These are phyloP conservation scores for Bidens hawaiensis DNA, from an alignment of 140 eudicot genomes.

Conservation along the genomic window DNA sequence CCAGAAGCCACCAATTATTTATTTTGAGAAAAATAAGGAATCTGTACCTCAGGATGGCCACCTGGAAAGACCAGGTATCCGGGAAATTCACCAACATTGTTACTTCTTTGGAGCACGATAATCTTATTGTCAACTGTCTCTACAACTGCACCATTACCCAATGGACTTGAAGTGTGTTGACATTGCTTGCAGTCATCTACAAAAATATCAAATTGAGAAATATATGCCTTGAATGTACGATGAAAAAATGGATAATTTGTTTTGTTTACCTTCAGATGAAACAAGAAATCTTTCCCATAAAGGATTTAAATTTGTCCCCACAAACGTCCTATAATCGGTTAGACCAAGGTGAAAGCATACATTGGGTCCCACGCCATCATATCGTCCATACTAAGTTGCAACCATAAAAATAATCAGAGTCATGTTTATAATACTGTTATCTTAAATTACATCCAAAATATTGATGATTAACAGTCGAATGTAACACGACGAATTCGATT, in stretches of 20 bases:
- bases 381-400: constrained; percentile 75
- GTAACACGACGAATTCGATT: not conserved
- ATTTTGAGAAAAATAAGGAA: not conserved
- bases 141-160: constrained; percentile 90
- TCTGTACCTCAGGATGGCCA: constrained; percentile 93
- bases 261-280: constrained; percentile 70
- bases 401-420: not conserved
- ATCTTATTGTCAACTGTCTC: constrained; percentile 72
- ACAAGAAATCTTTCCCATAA: constrained; percentile 76
- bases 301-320: constrained; percentile 94
- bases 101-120: constrained; percentile 86
- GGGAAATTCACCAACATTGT: constrained; percentile 93
- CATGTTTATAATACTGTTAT: not conserved
- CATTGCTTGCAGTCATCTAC: constrained; percentile 71
- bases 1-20: not conserved
- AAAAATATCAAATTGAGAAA: not conserved
- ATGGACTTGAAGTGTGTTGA: constrained; percentile 86
- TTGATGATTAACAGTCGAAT: not conserved
- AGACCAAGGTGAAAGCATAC: constrained; percentile 84
- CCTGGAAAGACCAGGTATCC: constrained; percentile 96
- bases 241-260: constrained; percentile 7
- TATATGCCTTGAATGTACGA: not conserved
- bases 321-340: constrained; percentile 96
- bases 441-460: constrained; percentile 1
- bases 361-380: constrained; percentile 17